These are phyloP conservation scores for Pelargonium cotyledonis DNA, from an alignment of 441 rosid species.

Conservation along the genomic window DNA sequence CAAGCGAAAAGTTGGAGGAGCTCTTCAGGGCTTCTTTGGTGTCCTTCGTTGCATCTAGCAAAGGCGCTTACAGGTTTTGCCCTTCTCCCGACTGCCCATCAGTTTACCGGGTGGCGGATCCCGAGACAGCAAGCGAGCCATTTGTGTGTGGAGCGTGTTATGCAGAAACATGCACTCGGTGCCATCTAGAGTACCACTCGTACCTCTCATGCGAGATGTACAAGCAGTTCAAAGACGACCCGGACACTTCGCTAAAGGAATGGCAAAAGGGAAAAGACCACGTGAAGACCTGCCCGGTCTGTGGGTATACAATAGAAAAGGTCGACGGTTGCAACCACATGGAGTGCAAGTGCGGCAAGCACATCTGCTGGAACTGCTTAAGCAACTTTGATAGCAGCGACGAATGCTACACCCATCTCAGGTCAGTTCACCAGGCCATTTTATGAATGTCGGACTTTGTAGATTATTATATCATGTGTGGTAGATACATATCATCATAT, in stretches of 20 bases:
- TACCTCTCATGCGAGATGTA: slow-evolving; percentile 66
- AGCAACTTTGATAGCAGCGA: slow-evolving; percentile 36
- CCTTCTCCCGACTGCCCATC: slow-evolving; percentile 91
- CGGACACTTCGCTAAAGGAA: slow-evolving; percentile 65
- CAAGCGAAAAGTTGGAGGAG: slow-evolving; percentile 64
- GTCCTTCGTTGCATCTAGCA: slow-evolving; percentile 56
- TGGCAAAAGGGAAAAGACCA: slow-evolving; percentile 69
- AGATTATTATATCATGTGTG: background rate
- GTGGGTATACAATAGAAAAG: slow-evolving; percentile 70
- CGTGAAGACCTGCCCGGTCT: slow-evolving; percentile 64
- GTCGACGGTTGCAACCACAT: slow-evolving; percentile 80
- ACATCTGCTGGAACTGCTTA: slow-evolving; percentile 79
- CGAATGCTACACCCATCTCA: slow-evolving; percentile 60
- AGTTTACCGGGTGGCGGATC: slow-evolving; percentile 53
- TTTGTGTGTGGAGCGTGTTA: slow-evolving; percentile 78
- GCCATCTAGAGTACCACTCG: slow-evolving; percentile 79
- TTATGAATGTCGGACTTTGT: slow-evolving; percentile 18
- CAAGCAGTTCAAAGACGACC: slow-evolving; percentile 64
- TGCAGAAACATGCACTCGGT: slow-evolving; percentile 65
- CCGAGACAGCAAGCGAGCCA: slow-evolving; percentile 32
- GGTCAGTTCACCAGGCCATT: slow-evolving; percentile 34
- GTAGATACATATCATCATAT: background rate
- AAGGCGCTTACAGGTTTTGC: slow-evolving; percentile 65
- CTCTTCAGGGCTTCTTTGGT: slow-evolving; percentile 71
- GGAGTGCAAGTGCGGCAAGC: slow-evolving; percentile 69